Evolutionary conservation across 2,329 filamentous ascomycete genomes (phyloP).

Genomic region (Colletotrichum cereale): DNA sequence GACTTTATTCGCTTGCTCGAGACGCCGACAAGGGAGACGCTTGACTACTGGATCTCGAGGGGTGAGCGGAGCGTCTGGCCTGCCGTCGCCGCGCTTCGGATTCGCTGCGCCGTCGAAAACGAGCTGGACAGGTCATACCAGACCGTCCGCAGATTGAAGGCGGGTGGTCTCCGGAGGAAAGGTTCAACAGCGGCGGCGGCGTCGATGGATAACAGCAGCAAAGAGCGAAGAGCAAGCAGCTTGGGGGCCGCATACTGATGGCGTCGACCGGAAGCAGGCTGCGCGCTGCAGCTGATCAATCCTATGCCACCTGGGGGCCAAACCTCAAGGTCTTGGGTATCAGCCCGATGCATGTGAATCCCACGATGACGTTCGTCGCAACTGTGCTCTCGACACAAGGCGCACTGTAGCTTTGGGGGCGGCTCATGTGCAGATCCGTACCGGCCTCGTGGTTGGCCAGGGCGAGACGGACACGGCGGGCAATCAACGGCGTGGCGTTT

Average conservation of each 20-base stretch:
- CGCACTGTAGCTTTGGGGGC: conserved; percentile 2
- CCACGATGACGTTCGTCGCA: conserved; percentile 1
- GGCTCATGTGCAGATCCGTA: conserved; percentile 18
- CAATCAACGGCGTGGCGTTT: conserved; percentile 15
- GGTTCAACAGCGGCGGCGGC: conserved; percentile 45
- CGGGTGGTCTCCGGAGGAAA: conserved; percentile 62
- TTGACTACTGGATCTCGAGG: conserved; percentile 87
- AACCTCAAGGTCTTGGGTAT: not conserved
- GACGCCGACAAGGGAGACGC: conserved; percentile 79
- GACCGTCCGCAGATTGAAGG: conserved; percentile 74
- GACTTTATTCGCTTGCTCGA: conserved; percentile 88
- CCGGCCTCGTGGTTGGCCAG: not conserved
- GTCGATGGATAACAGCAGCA: conserved; percentile 32
- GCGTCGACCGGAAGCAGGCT: conserved; percentile 12
- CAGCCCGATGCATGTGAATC: not conserved
- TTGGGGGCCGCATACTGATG: conserved; percentile 37
- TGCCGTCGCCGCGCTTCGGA: conserved; percentile 82
- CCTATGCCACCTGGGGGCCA: not conserved
- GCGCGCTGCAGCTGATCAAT: not conserved
- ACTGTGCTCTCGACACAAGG: not conserved
- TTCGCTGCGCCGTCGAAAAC: conserved; percentile 87
- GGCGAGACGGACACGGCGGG: not conserved
- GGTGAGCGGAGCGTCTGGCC: conserved; percentile 95
- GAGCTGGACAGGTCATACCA: conserved; percentile 91
- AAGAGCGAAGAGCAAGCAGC: conserved; percentile 43